Percentiles rank a stretch among this genome's conserved stretches.
Conservation (phyloP, 2,329 filamentous ascomycete species). For the Exophiala viscosa region DNA sequence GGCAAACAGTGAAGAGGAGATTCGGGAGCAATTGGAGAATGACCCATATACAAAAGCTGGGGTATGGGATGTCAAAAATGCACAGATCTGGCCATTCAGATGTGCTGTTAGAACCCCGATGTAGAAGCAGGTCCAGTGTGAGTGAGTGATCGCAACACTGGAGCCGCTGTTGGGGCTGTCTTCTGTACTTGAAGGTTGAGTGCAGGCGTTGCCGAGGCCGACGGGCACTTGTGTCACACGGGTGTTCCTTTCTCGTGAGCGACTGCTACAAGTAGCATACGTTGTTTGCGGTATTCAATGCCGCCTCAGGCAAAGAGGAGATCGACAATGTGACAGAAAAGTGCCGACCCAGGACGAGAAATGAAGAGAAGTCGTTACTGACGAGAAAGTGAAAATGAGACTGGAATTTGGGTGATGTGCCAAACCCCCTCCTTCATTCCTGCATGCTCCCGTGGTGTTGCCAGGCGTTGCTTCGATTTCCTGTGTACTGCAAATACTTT, state of each 20-base stretch:
- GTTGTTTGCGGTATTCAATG: neutral
- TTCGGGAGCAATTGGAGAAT: slow-evolving; percentile 60
- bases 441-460: too few relatives aligned
- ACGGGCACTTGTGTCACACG: neutral
- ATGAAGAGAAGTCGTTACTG: too few relatives aligned
- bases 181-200: neutral
- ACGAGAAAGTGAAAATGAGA: too few relatives aligned
- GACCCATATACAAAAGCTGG: slow-evolving; percentile 70
- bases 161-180: neutral
- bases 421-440: too few relatives aligned
- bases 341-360: too few relatives aligned
- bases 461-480: too few relatives aligned
- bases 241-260: neutral
- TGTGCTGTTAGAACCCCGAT: slow-evolving; percentile 27
- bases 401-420: too few relatives aligned
- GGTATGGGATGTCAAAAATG: slow-evolving; percentile 77
- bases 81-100: slow-evolving; percentile 34
- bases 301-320: too few relatives aligned
- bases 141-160: neutral
- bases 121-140: slow-evolving; percentile 3
- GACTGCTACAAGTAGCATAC: neutral
- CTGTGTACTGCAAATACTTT: too few relatives aligned
- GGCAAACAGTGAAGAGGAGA: slow-evolving; percentile 66
- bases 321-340: too few relatives aligned
- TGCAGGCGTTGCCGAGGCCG: neutral